Evolutionary conservation across 148 eudicot genomes (phyloP).

Genomic region (Vaccinium vitisidaea): DNA sequence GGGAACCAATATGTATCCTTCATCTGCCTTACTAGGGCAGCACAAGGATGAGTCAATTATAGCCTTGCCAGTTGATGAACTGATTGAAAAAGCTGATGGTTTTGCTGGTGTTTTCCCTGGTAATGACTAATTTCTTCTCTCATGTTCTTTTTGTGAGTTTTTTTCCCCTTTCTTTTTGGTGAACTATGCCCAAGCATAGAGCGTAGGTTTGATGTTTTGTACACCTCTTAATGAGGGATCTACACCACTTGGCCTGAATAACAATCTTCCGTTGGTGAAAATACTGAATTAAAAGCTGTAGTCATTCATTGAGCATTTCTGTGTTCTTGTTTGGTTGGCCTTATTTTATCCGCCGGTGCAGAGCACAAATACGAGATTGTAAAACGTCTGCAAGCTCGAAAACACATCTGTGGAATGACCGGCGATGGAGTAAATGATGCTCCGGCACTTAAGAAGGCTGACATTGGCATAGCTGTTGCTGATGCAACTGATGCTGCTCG

Average conservation of each 20-base stretch:
- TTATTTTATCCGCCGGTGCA: conserved; percentile 7
- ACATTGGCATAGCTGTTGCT: conserved; percentile 72
- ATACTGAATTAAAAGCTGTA: background rate
- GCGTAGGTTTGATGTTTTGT: background rate
- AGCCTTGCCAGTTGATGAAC: conserved; percentile 53
- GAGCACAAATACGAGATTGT: conserved; percentile 86
- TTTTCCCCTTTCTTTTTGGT: background rate
- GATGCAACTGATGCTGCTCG: conserved; percentile 81
- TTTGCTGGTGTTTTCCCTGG: conserved; percentile 69
- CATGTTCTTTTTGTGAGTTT: background rate
- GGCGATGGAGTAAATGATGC: conserved; percentile 93
- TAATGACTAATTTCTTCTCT: conserved; percentile 9
- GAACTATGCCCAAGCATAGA: background rate
- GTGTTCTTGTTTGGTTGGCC: background rate
- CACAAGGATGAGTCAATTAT: conserved; percentile 40
- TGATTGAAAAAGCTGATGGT: conserved; percentile 62
- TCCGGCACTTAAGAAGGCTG: conserved; percentile 80
- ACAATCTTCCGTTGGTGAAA: background rate
- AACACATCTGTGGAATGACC: conserved; percentile 85
- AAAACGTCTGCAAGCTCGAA: conserved; percentile 64
- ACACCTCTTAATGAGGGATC: background rate
- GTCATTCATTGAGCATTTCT: background rate
- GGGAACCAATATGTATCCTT: conserved; percentile 65
- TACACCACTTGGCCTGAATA: background rate
- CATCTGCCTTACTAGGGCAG: conserved; percentile 54